Percentiles rank a stretch among this genome's conserved stretches.
Conservation (phyloP, 83 land plant species). For the Diphasiastrum complanatum region DNA sequence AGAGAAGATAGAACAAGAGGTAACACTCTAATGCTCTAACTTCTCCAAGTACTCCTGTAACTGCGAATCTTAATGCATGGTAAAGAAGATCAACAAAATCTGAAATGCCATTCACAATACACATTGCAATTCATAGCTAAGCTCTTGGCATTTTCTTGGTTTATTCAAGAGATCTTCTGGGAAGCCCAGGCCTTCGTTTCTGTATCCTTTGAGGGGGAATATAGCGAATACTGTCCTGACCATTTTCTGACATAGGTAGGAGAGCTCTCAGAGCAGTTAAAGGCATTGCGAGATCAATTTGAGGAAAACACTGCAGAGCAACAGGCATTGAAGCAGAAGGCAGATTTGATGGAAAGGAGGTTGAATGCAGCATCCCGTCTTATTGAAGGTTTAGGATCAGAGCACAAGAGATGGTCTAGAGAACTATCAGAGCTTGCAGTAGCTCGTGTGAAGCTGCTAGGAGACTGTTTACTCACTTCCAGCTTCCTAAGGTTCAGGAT, state of each 20-base stretch:
- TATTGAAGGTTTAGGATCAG: slow-evolving; percentile 35
- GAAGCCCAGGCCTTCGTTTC: too few species aligned
- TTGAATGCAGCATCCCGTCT: slow-evolving; percentile 34
- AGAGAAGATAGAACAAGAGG: slow-evolving; percentile 33
- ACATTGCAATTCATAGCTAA: too few species aligned
- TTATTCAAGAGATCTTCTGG: too few species aligned
- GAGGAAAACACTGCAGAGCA: slow-evolving; percentile 33
- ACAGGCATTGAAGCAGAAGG: slow-evolving; percentile 28
- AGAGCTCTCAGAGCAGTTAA: slow-evolving; percentile 26
- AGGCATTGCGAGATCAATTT: slow-evolving; percentile 22
- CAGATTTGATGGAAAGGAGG: slow-evolving; percentile 37
- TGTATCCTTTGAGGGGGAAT: background rate
- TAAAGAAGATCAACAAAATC: too few species aligned
- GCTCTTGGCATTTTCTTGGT: too few species aligned
- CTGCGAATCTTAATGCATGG: too few species aligned
- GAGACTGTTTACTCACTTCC: slow-evolving; percentile 37
- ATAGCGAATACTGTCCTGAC: too few species aligned
- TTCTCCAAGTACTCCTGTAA: too few species aligned
- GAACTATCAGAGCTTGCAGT: slow-evolving; percentile 32
- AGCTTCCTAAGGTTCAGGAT: slow-evolving; percentile 29
- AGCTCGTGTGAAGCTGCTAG: slow-evolving; percentile 35
- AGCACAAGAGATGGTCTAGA: slow-evolving; percentile 34
- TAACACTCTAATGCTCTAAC: too few species aligned
- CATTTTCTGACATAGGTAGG: slow-evolving; percentile 11
- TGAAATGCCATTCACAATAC: too few species aligned